A percentile compares a stretch with the other conserved stretches of the same genome.
phyloP scores from a whole-genome alignment of 305 asterid genomes.

The Striga hermonthica region DNA sequence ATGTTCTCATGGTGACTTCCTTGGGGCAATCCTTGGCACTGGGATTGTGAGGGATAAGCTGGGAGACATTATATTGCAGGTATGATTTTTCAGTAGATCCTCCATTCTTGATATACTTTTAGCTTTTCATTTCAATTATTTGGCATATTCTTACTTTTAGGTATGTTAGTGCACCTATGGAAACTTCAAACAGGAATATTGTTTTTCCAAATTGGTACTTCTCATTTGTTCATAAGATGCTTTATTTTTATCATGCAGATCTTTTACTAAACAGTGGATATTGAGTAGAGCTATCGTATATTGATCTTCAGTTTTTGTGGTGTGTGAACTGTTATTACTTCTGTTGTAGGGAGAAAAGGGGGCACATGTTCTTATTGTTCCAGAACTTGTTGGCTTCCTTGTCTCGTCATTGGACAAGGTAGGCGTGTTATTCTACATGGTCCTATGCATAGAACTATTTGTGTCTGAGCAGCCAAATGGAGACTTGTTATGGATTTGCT shows the following conservation, averaged over 20 bases:
- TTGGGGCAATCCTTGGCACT: conserved; percentile 86
- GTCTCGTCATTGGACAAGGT: conserved; percentile 77
- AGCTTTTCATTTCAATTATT: conserved; percentile 11
- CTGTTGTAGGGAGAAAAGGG: conserved; percentile 77
- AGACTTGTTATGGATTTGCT: no score
- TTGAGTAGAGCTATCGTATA: not conserved
- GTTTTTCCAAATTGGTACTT: not conserved
- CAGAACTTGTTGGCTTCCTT: conserved; percentile 83
- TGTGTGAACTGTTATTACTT: conserved; percentile 1
- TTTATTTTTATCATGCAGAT: no score
- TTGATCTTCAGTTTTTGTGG: conserved; percentile 6
- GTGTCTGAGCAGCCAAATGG: not conserved
- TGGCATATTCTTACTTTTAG: not conserved
- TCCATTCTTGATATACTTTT: conserved; percentile 6
- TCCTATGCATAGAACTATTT: conserved; percentile 1
- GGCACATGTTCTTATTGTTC: conserved; percentile 83
- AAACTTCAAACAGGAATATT: conserved; percentile 4
- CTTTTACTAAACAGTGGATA: no score
- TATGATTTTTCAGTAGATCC: conserved; percentile 24
- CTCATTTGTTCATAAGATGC: not conserved
- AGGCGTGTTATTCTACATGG: conserved; percentile 3
- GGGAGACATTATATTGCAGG: conserved; percentile 90
- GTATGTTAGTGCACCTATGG: conserved; percentile 2
- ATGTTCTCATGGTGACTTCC: conserved; percentile 91
- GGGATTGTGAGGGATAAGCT: conserved; percentile 83